phyloP scores from a whole-genome alignment of 2,329 filamentous ascomycete species.

The Aspergillus uvarum region DNA sequence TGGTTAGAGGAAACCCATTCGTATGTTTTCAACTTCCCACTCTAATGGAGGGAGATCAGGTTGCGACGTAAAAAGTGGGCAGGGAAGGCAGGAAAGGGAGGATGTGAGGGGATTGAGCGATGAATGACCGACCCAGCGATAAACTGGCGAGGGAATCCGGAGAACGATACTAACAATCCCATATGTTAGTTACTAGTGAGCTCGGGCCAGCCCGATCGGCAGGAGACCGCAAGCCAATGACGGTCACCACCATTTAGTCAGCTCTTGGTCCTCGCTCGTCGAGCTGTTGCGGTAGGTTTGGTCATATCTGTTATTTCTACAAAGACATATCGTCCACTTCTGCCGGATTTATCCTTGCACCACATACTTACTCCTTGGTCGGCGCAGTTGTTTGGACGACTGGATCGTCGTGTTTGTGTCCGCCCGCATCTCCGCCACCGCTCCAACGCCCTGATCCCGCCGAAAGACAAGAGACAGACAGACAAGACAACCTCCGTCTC shows the following conservation, averaged over 20 bases:
- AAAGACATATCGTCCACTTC: not conserved
- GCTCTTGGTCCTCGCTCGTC: slow-evolving; percentile 12
- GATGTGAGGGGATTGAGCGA: not conserved
- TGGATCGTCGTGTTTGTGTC: slow-evolving; percentile 4
- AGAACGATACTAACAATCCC: not conserved
- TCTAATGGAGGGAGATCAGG: not conserved
- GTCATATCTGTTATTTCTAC: not conserved
- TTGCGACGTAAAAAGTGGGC: not conserved
- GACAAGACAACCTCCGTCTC: not conserved
- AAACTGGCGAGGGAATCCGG: too few relatives aligned
- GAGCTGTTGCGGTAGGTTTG: not conserved
- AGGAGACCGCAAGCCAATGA: slow-evolving; percentile 19
- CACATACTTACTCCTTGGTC: not conserved
- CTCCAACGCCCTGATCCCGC: not conserved
- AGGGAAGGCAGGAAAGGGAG: not conserved
- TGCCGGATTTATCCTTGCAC: not conserved
- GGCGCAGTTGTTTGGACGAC: not conserved
- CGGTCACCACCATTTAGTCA: slow-evolving; percentile 26
- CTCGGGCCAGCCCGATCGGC: slow-evolving; percentile 30
- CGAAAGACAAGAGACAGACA: not conserved
- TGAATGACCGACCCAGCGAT: not conserved
- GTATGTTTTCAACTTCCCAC: not conserved
- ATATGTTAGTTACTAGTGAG: slow-evolving; percentile 5
- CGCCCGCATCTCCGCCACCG: slow-evolving; percentile 8
- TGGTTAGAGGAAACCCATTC: not conserved